A percentile compares a stretch with the other conserved stretches of the same genome.
Evolutionary conservation across 306 rosid genomes (phyloP).

Genomic region (Cercis canadensis): DNA sequence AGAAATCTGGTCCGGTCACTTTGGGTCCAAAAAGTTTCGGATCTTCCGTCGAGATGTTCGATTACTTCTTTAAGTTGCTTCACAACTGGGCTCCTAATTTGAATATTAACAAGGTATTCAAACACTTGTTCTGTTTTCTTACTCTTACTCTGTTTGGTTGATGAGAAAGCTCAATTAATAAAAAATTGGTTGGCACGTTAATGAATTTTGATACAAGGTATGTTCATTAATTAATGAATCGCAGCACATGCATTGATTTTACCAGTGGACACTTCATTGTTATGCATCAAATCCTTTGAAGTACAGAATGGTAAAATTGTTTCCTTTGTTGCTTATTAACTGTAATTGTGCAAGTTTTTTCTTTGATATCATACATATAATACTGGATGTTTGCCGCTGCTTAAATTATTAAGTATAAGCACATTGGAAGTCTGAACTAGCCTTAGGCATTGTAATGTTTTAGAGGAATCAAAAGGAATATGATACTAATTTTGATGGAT

Average conservation of each 20-base stretch:
- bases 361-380: too few relatives aligned
- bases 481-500: too few relatives aligned
- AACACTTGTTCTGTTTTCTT: neutral
- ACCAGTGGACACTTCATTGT: neutral
- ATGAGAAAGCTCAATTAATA: neutral
- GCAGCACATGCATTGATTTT: neutral
- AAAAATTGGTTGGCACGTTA: neutral
- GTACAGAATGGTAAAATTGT: too few relatives aligned
- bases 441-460: too few relatives aligned
- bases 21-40: conserved; percentile 58
- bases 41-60: conserved; percentile 65
- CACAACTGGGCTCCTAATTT: conserved; percentile 74
- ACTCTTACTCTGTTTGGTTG: neutral
- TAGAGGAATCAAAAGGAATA: too few relatives aligned
- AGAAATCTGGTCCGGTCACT: conserved; percentile 39
- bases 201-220: neutral
- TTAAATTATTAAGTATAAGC: too few relatives aligned
- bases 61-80: conserved; percentile 66
- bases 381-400: too few relatives aligned
- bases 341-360: neutral
- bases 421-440: too few relatives aligned
- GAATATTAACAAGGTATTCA: conserved; percentile 69
- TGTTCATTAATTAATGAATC: neutral
- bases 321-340: too few relatives aligned
- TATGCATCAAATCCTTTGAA: too few relatives aligned